Conservation (phyloP, 2,329 filamentous ascomycete species). For the Cercospora sp. region DNA sequence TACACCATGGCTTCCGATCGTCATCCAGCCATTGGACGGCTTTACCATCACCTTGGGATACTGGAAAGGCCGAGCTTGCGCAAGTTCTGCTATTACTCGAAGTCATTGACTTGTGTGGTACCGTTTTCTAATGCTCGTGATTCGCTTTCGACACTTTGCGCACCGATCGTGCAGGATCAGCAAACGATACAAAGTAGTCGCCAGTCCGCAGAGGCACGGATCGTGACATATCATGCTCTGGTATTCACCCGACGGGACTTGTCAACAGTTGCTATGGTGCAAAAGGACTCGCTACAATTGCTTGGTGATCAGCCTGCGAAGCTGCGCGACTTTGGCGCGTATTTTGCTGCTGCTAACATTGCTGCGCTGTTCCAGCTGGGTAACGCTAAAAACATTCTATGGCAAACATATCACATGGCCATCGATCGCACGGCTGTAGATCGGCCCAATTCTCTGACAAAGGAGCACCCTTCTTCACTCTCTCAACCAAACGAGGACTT, state of each 20-base stretch:
- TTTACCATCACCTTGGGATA: slow-evolving; percentile 88
- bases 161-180: slow-evolving; percentile 47
- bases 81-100: slow-evolving; percentile 71
- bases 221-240: slow-evolving; percentile 64
- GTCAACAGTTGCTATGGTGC: slow-evolving; percentile 50
- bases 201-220: slow-evolving; percentile 57
- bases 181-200: slow-evolving; percentile 38
- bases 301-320: slow-evolving; percentile 59
- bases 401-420: slow-evolving; percentile 37
- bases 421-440: slow-evolving; percentile 20
- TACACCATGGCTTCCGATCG: slow-evolving; percentile 79
- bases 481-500: neutral
- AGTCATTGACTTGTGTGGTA: slow-evolving; percentile 66
- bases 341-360: slow-evolving; percentile 59
- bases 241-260: slow-evolving; percentile 57
- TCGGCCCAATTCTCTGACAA: neutral
- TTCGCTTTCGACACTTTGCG: slow-evolving; percentile 68
- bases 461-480: neutral
- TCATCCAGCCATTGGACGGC: slow-evolving; percentile 69
- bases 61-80: slow-evolving; percentile 69
- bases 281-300: slow-evolving; percentile 52
- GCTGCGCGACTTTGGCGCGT: slow-evolving; percentile 47
- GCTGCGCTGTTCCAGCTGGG: slow-evolving; percentile 58
- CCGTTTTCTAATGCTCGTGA: slow-evolving; percentile 69
- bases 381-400: slow-evolving; percentile 50